Base-by-base conservation (phyloP, 2,329 filamentous ascomycete genomes). In the Pseudogymnoascus sp. region DNA sequence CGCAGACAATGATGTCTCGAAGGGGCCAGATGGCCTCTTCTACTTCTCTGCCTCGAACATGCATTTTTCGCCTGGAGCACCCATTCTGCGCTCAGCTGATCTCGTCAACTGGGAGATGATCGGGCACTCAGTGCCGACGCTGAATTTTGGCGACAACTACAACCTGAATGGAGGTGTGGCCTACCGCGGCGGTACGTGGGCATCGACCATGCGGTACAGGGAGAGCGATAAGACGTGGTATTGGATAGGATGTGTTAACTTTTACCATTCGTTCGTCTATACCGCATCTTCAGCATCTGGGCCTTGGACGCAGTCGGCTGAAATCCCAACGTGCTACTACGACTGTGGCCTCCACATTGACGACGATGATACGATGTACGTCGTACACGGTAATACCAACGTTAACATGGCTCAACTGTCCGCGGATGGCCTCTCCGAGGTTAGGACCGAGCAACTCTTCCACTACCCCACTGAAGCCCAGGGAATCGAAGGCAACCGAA, bases 11-110 rank as follows among this genome's bases (percentile, higher is more conserved):
- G 83, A 85, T 67, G 75, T 85, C 14, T 79, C 82, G 68, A 77
- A 80, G 6, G 77, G 82, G 0, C 76, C 77, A 3, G 77, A 82
- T 66, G 51, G 51, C 28, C 77, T 77, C 1, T 81, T 61, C 31
- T 85, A 78, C 71, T 85, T 84, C 68, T 80, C 80, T 0, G 80
- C 82, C 0, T 84, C 82, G 1, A 83, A 78, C 5, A 82, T 85
- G 69, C 79, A 81, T 61, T 84, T 81, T 68, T 83, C 79, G 3
- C 83, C 83, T 0, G 83, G 82, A 11, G 83, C 83, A 0, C 82
- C 83, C 0, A 74, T 85, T 2, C 73, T 85, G 0, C 77, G 77
- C 19, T 85, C 83, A 0, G 79, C 79, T 60, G 81, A 85, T 68
- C 76, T 86, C 0, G 77, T 81, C 41, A 81, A 80, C 66, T 81